These are phyloP conservation scores for Globisporangium echinulatum DNA, from an alignment of 352 stramenopile genomes.

Conservation along the genomic window DNA sequence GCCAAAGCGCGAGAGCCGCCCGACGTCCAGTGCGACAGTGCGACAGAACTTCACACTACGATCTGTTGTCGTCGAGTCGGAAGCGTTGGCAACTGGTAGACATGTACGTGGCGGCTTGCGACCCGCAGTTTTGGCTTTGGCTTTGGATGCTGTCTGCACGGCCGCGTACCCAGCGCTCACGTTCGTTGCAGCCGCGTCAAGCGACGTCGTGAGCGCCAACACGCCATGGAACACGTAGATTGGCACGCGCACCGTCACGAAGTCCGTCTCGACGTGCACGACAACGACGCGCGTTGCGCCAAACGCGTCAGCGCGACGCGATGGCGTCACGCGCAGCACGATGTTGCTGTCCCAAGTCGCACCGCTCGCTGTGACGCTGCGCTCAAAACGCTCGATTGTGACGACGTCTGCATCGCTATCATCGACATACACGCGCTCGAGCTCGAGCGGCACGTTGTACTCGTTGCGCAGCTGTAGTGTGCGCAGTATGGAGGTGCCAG, in stretches of 20 bases:
- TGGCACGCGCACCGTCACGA: conserved; percentile 24
- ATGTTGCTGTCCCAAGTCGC: conserved; percentile 24
- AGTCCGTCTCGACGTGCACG: conserved; percentile 37
- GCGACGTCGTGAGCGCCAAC: conserved; percentile 11
- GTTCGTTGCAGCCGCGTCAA: neutral
- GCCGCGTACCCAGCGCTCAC: neutral
- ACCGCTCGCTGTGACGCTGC: conserved; percentile 13
- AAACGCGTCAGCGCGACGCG: neutral
- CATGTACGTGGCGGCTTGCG: conserved; percentile 4
- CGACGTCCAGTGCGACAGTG: conserved; percentile 34
- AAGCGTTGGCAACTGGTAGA: neutral
- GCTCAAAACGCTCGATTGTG: conserved; percentile 24
- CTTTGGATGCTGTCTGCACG: too few species aligned
- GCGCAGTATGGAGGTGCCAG: neutral
- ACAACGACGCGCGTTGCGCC: conserved; percentile 12
- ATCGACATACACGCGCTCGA: conserved; percentile 36
- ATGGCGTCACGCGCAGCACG: conserved; percentile 19
- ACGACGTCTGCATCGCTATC: conserved; percentile 16
- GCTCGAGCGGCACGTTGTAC: conserved; percentile 34
- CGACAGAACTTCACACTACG: conserved; percentile 23
- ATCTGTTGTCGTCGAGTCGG: too few species aligned
- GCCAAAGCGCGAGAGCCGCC: conserved; percentile 25
- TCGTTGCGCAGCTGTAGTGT: conserved; percentile 18
- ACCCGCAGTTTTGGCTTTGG: neutral
- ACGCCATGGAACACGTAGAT: conserved; percentile 33